Evolutionary conservation across 768 basidiomycete genomes (phyloP), one percentile per base, ranked within the genome.

Genomic region (Cantharellus anzutake): DNA sequence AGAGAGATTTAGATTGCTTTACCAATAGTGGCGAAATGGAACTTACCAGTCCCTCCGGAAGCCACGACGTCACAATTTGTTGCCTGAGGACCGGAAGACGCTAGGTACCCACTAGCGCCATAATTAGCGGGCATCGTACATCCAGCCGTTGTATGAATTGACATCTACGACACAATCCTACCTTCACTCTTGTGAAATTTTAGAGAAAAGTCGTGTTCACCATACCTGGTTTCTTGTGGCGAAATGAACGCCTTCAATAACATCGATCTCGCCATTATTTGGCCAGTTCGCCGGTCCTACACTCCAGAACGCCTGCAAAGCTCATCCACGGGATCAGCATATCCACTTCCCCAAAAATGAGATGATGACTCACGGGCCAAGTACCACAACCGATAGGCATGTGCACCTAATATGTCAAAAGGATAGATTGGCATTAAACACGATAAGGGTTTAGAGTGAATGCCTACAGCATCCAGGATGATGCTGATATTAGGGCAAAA

Each of bases 371-470:
- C 7, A 7, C 7, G 11, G 52, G 52, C 52, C 52, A 55, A 7
- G 52, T 55, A 7, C 83, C 90, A 69, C 90, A 93, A 11, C 90
- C 91, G 0, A 82, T 81, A 4, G 90, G 90, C 84, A 92, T 90
- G 68, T 94, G 90, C 37, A 81, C 75, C 34, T 11, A 14, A 35
- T 55, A 14, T 75, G 92, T 76, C 52, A 92, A 11, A 35, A 55
- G 29, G 44, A 48, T 48, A 48, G 20, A 29, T 29, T 29, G 20
- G 20, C 20, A 29, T 29, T 29, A 0, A 29, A 29, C 20, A 29
- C 20, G 20, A 29, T 29, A 29, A 29, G 20, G 20, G 20, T 29
- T 29, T 29, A 29, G 20, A 29, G 20, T 29, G 20, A 29, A 29
- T 29, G 20, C 20, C 20, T 29, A 29, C 20, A 29, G 20, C 20